Percentiles rank a stretch among this genome's conserved stretches.
These are phyloP conservation scores for Coemansia sp. DNA, from an alignment of 192 early-diverging fungal genomes.

Conservation along the genomic window DNA sequence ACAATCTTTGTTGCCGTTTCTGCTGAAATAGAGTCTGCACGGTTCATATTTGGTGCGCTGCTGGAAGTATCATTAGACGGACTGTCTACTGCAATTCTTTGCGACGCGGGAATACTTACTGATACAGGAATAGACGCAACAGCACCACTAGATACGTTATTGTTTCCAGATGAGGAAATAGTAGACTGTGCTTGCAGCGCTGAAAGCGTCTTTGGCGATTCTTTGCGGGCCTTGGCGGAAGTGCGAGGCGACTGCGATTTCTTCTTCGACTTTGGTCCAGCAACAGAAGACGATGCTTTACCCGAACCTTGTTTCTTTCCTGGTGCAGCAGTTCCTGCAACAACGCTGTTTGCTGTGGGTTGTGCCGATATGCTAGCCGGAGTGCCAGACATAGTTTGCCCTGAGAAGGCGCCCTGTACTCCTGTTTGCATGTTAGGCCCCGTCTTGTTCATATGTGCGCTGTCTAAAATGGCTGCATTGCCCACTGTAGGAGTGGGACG, in stretches of 20 bases:
- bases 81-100: neutral
- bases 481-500: neutral
- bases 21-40: slow-evolving; percentile 24
- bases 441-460: neutral
- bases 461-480: neutral
- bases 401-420: slow-evolving; percentile 29
- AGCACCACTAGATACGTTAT: neutral
- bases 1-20: slow-evolving; percentile 34
- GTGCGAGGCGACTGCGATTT: slow-evolving; percentile 52
- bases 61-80: slow-evolving; percentile 4
- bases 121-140: neutral
- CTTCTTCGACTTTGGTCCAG: slow-evolving; percentile 40
- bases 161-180: neutral
- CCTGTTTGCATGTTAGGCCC: neutral
- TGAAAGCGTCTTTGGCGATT: slow-evolving; percentile 4
- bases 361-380: neutral
- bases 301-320: slow-evolving; percentile 34
- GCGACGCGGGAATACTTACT: neutral
- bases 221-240: slow-evolving; percentile 37
- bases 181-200: neutral
- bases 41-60: slow-evolving; percentile 11
- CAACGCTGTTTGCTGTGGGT: slow-evolving; percentile 5
- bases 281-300: slow-evolving; percentile 37
- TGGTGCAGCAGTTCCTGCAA: slow-evolving; percentile 6
- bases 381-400: slow-evolving; percentile 21